Conservation (phyloP, 257 asterid species). For the Ligustrum vulgare region DNA sequence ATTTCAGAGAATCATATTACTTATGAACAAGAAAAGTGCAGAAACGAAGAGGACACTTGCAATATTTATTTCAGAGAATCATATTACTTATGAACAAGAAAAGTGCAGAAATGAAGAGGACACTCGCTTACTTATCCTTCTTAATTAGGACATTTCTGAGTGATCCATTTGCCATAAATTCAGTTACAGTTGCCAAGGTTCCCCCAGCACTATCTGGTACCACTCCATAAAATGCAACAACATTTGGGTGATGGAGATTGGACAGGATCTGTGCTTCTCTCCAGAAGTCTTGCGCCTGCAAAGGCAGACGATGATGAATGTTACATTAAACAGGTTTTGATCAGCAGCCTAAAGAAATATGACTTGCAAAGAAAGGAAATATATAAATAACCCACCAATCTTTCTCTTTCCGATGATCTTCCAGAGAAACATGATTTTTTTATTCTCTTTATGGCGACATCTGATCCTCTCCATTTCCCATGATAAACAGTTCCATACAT, state of each 20-base stretch:
- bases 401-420: slow-evolving; percentile 66
- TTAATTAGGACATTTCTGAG: slow-evolving; percentile 55
- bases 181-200: slow-evolving; percentile 74
- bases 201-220: slow-evolving; percentile 85
- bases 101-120: slow-evolving; percentile 15
- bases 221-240: slow-evolving; percentile 81
- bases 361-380: slow-evolving; percentile 5
- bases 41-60: slow-evolving; percentile 16
- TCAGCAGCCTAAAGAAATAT: slow-evolving; percentile 2
- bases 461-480: slow-evolving; percentile 86
- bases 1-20: slow-evolving; percentile 28
- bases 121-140: slow-evolving; percentile 56
- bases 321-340: slow-evolving; percentile 17
- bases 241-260: slow-evolving; percentile 76
- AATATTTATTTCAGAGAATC: too few species aligned
- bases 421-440: slow-evolving; percentile 67
- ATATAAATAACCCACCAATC: slow-evolving; percentile 54
- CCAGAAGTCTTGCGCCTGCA: slow-evolving; percentile 74
- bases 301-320: slow-evolving; percentile 10
- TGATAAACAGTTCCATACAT: slow-evolving; percentile 79
- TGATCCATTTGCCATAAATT: slow-evolving; percentile 79
- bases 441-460: slow-evolving; percentile 77
- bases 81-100: slow-evolving; percentile 13
- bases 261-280: slow-evolving; percentile 71
- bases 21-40: slow-evolving; percentile 18